Percentiles rank a stretch among this genome's conserved stretches.
Evolutionary conservation across 352 stramenopile species (phyloP).

Genomic region (Pythium periplocum): DNA sequence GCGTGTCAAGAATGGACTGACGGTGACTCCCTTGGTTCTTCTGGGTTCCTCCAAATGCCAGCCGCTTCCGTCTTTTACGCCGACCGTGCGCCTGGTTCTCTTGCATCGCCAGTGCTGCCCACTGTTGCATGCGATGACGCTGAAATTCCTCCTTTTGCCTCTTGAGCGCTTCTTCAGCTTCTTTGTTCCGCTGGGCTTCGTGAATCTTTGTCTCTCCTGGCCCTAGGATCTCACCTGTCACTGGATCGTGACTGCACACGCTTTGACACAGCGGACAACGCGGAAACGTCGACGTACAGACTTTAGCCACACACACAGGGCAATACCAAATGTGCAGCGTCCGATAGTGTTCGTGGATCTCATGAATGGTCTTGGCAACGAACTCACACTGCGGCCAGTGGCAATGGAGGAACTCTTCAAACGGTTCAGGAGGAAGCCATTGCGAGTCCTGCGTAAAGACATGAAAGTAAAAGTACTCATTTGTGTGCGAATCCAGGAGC

Average conservation of each 20-base stretch:
- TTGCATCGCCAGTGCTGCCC: constrained; percentile 36
- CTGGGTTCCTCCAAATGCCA: constrained; percentile 25
- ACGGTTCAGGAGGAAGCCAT: constrained; percentile 66
- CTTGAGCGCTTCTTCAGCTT: constrained; percentile 35
- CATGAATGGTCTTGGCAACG: constrained; percentile 53
- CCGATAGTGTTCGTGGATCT: constrained; percentile 73
- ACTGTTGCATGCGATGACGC: constrained; percentile 60
- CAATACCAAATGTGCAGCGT: constrained; percentile 69
- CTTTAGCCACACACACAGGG: constrained; percentile 64
- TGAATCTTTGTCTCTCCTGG: constrained; percentile 54
- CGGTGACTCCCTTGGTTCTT: neutral
- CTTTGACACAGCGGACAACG: constrained; percentile 56
- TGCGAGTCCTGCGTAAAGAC: constrained; percentile 75
- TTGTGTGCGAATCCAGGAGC: constrained; percentile 70
- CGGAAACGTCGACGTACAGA: constrained; percentile 63
- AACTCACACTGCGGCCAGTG: constrained; percentile 58
- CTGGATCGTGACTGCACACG: constrained; percentile 48
- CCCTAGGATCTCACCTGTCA: constrained; percentile 50
- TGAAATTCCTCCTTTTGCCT: constrained; percentile 52
- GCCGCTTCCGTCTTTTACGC: constrained; percentile 22
- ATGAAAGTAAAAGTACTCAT: constrained; percentile 86
- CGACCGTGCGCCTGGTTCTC: constrained; percentile 19
- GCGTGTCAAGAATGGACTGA: neutral
- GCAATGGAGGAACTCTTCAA: constrained; percentile 53
- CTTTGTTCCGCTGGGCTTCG: constrained; percentile 33